Base-by-base conservation (phyloP, 345 rosid genomes). In the Odontarrhena argentea region DNA sequence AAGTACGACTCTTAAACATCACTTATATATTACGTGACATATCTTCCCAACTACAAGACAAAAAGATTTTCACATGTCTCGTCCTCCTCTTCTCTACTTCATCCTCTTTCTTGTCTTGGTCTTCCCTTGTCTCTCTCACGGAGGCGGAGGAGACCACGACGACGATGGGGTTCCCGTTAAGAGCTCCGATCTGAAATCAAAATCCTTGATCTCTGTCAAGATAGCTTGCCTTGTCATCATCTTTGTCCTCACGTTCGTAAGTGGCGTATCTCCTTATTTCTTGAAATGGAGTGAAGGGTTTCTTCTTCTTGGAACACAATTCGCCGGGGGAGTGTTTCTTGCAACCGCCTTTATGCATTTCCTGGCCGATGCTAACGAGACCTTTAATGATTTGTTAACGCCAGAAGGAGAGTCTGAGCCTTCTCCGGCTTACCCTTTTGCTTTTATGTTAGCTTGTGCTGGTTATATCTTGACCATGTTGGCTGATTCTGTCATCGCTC, bases 331-430 rank as follows among this genome's bases (percentile, higher is more conserved):
- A 4, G 96, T 89, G 65, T 92, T 92, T 51, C 73, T 89, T n/a
- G 96, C 85, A 34, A 89, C 98, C 6, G 92, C 85, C 37, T 14
- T 85, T 85, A 89, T 92, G 96, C 96, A 90, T 66, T 92, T 89
- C 69, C 69, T 89, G 70, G 74, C 84, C 5, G 96, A 92, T 67
- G 85, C 96, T 3, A 83, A 85, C 51, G 85, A 87, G 68, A 87
- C 88, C 18, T 89, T 92, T 36, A 67, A 42, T 14, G 84, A 84
- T 36, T 82, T 88, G 87, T 78, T 85, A 0, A 41, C 14, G 0
- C 68, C 78, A 35, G 76, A 75, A 52, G 76, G 76, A 36, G 71
- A 73, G 9, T 43, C 67, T 0, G 71, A 73, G 55, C 77, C 73
- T 2, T 74, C 73, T 60, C 53, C 64, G 9, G 68, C 73, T 32